Percentiles rank a stretch among this genome's conserved stretches.
Evolutionary conservation across 345 rosid genomes (phyloP).

Genomic region (Eucalyptus globulus): DNA sequence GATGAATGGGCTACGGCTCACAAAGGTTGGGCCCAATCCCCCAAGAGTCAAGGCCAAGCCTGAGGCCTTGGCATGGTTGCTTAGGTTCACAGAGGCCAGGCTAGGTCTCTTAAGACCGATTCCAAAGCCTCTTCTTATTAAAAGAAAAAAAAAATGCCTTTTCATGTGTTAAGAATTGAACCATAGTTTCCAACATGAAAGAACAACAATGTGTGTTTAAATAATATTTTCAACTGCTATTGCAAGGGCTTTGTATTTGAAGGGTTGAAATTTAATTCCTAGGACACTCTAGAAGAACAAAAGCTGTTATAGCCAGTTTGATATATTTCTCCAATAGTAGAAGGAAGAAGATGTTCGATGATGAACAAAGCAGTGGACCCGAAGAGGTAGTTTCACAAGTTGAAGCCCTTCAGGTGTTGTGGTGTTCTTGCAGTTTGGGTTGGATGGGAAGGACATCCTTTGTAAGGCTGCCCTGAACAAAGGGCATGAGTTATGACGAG

Average conservation of each 20-base stretch:
- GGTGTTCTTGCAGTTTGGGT: constrained; percentile 65
- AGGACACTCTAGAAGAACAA: not conserved
- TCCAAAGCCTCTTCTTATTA: not conserved
- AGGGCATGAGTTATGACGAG: constrained; percentile 79
- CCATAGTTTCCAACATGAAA: not conserved
- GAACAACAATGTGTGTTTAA: not conserved
- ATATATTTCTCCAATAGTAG: not conserved
- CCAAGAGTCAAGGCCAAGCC: not conserved
- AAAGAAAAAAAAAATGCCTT: no score
- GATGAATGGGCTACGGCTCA: not conserved
- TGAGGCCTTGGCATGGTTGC: not conserved
- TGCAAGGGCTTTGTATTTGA: not conserved
- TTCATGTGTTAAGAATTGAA: not conserved
- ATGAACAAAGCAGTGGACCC: not conserved
- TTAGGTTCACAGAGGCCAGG: not conserved
- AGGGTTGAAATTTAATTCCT: not conserved
- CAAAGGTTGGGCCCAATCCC: not conserved
- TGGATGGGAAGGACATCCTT: constrained; percentile 78
- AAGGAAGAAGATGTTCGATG: not conserved
- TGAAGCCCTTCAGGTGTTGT: constrained; percentile 57
- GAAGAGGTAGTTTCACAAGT: constrained; percentile 5
- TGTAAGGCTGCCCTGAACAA: constrained; percentile 59
- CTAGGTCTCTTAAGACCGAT: not conserved
- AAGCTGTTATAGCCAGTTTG: not conserved
- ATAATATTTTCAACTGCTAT: not conserved